phyloP scores from a whole-genome alignment of 2,329 filamentous ascomycete species.

The Epichloe baconii region DNA sequence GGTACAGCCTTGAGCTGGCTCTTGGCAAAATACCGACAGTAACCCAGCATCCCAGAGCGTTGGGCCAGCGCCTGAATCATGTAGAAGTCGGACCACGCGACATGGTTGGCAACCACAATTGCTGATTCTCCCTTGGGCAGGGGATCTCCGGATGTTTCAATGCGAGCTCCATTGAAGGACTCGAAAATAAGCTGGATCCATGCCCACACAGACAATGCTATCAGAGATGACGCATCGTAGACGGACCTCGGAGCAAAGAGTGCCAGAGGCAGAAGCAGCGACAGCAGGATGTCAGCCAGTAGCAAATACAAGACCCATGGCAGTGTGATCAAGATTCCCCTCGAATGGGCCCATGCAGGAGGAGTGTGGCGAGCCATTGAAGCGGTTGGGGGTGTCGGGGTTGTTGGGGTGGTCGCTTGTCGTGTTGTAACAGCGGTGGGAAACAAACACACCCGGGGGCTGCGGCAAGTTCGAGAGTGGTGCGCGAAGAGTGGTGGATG shows the following conservation, averaged over 20 bases:
- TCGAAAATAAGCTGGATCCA: conserved; percentile 47
- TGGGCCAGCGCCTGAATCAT: conserved; percentile 46
- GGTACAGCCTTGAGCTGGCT: conserved; percentile 44
- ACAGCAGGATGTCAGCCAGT: conserved; percentile 37
- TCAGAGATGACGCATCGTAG: conserved; percentile 39
- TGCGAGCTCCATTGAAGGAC: conserved; percentile 35
- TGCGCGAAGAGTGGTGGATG: too few species aligned
- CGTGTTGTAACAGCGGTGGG: too few species aligned
- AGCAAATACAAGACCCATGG: conserved; percentile 43
- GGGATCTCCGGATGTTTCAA: conserved; percentile 38
- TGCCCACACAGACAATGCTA: conserved; percentile 41
- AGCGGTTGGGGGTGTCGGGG: neutral
- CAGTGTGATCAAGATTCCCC: conserved; percentile 28
- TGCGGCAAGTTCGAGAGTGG: too few species aligned
- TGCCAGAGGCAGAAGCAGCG: conserved; percentile 33
- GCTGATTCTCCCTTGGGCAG: conserved; percentile 43
- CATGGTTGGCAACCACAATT: conserved; percentile 47
- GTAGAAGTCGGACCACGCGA: conserved; percentile 51
- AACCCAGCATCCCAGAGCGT: conserved; percentile 42
- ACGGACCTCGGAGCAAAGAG: conserved; percentile 33
- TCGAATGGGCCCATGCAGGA: conserved; percentile 22
- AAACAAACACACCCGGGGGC: too few species aligned
- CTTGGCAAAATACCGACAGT: conserved; percentile 51
- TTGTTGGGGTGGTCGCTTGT: neutral
- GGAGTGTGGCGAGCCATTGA: conserved; percentile 8